Conservation (phyloP, 73 alveolate genomes). For the Breviolum minutum region DNA sequence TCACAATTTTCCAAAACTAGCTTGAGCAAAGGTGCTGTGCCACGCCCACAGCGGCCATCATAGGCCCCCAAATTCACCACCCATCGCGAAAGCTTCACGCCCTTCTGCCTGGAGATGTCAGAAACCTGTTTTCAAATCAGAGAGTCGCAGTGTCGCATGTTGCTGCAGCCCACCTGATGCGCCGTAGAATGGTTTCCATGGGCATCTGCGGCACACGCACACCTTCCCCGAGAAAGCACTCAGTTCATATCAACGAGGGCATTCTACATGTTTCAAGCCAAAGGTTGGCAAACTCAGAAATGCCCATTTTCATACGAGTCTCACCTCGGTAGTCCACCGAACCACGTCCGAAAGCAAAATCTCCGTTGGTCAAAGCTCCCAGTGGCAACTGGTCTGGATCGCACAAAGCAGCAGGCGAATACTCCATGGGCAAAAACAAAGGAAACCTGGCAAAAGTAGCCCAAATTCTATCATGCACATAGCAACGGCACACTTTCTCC, state of each 20-base stretch:
- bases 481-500: too few relatives aligned
- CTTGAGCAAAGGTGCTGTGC: conserved; percentile 11
- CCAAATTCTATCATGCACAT: not conserved
- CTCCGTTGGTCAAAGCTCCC: conserved; percentile 59
- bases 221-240: not conserved
- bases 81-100: conserved; percentile 75
- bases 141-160: not conserved
- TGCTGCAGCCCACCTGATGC: conserved; percentile 31
- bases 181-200: conserved; percentile 71
- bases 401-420: conserved; percentile 54
- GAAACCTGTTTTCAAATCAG: not conserved
- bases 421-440: conserved; percentile 22
- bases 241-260: not conserved
- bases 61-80: conserved; percentile 71
- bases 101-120: not conserved
- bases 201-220: conserved; percentile 85
- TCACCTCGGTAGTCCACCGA: conserved; percentile 54
- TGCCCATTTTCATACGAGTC: too few relatives aligned
- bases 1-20: not conserved
- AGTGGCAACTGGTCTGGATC: conserved; percentile 42
- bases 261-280: too few relatives aligned
- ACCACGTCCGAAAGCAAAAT: conserved; percentile 8
- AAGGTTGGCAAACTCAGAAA: too few relatives aligned
- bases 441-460: conserved; percentile 31
- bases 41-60: conserved; percentile 86